These are phyloP conservation scores for Paraleonurus japonicus DNA, from an alignment of 257 asterid species.

Conservation along the genomic window DNA sequence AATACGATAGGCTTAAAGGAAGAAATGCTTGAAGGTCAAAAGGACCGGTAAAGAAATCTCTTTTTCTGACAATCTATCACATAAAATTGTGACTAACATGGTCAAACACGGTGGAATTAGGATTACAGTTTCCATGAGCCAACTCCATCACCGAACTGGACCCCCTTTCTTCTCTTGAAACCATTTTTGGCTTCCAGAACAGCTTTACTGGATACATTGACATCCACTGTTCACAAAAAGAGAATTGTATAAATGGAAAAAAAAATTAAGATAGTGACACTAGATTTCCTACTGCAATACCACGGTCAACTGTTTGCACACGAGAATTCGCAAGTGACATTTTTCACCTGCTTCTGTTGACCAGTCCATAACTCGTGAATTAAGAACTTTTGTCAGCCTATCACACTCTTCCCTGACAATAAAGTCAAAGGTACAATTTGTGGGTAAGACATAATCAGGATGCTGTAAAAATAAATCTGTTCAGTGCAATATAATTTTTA, in stretches of 20 bases:
- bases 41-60: neutral
- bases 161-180: slow-evolving; percentile 61
- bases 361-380: slow-evolving; percentile 60
- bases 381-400: slow-evolving; percentile 52
- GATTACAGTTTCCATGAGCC: slow-evolving; percentile 35
- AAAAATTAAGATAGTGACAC: neutral
- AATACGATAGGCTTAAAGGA: neutral
- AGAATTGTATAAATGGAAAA: slow-evolving; percentile 9
- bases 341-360: slow-evolving; percentile 41
- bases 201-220: slow-evolving; percentile 45
- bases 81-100: slow-evolving; percentile 40
- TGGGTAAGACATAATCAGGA: neutral
- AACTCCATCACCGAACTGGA: slow-evolving; percentile 40
- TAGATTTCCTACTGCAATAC: slow-evolving; percentile 34
- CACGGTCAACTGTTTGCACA: slow-evolving; percentile 32
- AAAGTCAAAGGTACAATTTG: slow-evolving; percentile 10
- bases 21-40: slow-evolving; percentile 14
- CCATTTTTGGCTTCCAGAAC: slow-evolving; percentile 73
- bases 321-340: slow-evolving; percentile 24
- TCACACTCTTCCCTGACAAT: slow-evolving; percentile 70
- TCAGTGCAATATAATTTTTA: neutral
- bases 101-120: slow-evolving; percentile 30
- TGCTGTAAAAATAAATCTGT: neutral
- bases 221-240: slow-evolving; percentile 43
- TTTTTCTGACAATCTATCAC: slow-evolving; percentile 6